Evolutionary conservation across 768 basidiomycete genomes (phyloP), one percentile per base, ranked within the genome.

Genomic region (Phylloporus scabripes): DNA sequence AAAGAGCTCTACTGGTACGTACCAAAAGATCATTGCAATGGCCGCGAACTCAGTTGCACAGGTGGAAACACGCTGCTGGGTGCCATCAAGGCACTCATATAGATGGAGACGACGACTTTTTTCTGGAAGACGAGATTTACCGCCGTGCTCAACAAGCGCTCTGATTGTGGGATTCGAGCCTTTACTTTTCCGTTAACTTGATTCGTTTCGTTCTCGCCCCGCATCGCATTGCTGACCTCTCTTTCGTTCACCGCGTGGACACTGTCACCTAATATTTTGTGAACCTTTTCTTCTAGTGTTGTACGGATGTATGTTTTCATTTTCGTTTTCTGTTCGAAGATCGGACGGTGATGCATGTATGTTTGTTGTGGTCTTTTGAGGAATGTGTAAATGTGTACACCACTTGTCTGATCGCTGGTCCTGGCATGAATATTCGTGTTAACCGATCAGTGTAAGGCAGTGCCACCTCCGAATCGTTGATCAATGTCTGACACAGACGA

Each of bases 31-130:
- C 40, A 34, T 17, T 21, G 45, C 23, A 15, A 11, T 37, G 20
- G 24, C 18, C 9, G 29, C 31, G 12, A 45, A 46, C 58, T 60
- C 46, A 57, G 41, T 42, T 26, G 17, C 15, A 17, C 44, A 84
- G 83, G 85, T 88, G 84, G 85, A 88, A 92, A 65, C 89, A 92
- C 59, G 89, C 88, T 24, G 85, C 85, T 1, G 56, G 76, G 15
- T 92, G 89, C 57, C 89, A 92, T 59, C 77, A 78, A 46, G 75
- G 77, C 15, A 75, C 76, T 5, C 72, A 68, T 15, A 64, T 85
- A 43, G 63, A 67, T 2, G 83, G 81, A 26, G 83, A 87, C 51
- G 60, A 70, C 46, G 77, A 82, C 60, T 70, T 77, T 50, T 84
- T 76, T 57, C 66, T 80, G 51, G 70, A 78, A 32, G 82, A 87